These are phyloP conservation scores for Lomentospora prolificans DNA, from an alignment of 2,329 filamentous ascomycete genomes.

Conservation along the genomic window DNA sequence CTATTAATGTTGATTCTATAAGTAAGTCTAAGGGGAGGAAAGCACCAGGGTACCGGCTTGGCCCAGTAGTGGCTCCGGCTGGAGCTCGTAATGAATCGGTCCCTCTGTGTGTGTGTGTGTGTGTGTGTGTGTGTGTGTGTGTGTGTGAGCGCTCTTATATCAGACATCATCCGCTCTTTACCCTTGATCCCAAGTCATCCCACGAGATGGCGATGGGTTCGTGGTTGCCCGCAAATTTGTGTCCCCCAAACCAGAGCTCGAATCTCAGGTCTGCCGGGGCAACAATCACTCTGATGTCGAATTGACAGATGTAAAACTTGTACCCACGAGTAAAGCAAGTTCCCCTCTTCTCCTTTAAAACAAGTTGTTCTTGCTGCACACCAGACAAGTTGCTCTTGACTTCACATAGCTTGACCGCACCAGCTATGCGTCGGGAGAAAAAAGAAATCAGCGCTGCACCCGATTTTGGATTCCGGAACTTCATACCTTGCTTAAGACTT, in stretches of 20 bases:
- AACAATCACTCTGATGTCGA: slow-evolving; percentile 43
- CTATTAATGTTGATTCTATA: no score
- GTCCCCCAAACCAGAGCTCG: slow-evolving; percentile 31
- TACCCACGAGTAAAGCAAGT: slow-evolving; percentile 23
- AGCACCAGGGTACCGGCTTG: no score
- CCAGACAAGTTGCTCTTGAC: slow-evolving; percentile 30
- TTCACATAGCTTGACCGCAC: slow-evolving; percentile 26
- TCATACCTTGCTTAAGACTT: slow-evolving; percentile 27
- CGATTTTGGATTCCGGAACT: neutral
- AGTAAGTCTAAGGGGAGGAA: no score
- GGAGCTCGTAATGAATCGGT: neutral
- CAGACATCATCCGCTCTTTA: neutral
- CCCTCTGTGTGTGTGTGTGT: neutral
- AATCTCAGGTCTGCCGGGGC: slow-evolving; percentile 44
- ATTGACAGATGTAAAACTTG: slow-evolving; percentile 29
- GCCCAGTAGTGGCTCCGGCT: no score
- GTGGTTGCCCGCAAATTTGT: slow-evolving; percentile 28
- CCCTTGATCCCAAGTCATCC: slow-evolving; percentile 15
- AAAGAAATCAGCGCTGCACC: neutral
- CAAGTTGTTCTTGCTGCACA: slow-evolving; percentile 27
- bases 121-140: neutral
- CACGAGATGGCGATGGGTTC: slow-evolving; percentile 26
- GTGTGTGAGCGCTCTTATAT: no score
- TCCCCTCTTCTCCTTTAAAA: slow-evolving; percentile 24
- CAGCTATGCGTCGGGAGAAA: slow-evolving; percentile 17